Percentiles rank a stretch among this genome's conserved stretches.
Conservation (phyloP, 345 rosid species). For the Tarenaya hassleriana region DNA sequence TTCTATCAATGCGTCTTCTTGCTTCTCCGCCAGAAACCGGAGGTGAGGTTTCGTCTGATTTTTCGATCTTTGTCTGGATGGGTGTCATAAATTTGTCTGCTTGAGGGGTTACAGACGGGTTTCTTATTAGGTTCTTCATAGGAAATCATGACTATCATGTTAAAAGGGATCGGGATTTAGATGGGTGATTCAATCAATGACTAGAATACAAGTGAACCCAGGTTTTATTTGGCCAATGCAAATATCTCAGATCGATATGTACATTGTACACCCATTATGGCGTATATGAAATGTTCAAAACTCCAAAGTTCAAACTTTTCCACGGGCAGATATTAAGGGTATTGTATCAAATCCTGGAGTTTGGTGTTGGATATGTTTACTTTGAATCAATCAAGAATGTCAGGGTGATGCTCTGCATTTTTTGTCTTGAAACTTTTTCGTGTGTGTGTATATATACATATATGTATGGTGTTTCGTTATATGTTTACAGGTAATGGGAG, state of each 20-base stretch:
- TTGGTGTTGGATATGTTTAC: not conserved
- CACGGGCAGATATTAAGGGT: too few species aligned
- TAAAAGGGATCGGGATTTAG: too few species aligned
- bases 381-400: not conserved
- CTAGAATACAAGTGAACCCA: not conserved
- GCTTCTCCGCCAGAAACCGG: conserved; percentile 57
- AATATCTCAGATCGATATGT: too few species aligned
- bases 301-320: not conserved
- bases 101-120: not conserved
- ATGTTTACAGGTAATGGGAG: conserved; percentile 52
- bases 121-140: too few species aligned
- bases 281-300: not conserved
- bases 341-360: not conserved
- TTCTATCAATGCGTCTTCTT: conserved; percentile 65
- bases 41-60: conserved; percentile 36
- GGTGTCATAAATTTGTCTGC: too few species aligned
- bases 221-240: too few species aligned
- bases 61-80: not conserved
- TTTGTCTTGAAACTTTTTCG: conserved; percentile 8
- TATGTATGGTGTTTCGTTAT: conserved; percentile 16
- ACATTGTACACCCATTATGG: too few species aligned
- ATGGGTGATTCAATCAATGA: too few species aligned
- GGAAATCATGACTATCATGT: too few species aligned
- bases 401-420: not conserved
- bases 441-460: not conserved